Percentiles rank a stretch among this genome's conserved stretches.
phyloP scores from a whole-genome alignment of 805 yeast genomes.

The Ogataea pilisensis region DNA sequence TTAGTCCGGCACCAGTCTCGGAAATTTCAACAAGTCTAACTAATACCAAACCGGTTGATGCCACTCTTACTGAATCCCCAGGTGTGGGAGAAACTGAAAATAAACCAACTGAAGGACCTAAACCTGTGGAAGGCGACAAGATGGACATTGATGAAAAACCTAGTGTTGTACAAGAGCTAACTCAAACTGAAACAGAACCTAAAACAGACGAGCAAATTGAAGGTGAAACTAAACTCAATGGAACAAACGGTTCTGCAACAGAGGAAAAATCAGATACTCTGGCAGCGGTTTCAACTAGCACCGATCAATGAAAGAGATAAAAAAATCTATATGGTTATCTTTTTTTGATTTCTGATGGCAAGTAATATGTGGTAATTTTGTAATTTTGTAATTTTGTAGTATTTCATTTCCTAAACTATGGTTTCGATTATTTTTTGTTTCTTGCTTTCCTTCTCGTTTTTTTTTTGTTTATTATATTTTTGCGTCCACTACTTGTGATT shows the following conservation, averaged over 20 bases:
- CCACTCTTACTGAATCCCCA: too few species aligned
- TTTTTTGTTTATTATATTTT: too few species aligned
- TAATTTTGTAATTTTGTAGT: too few species aligned
- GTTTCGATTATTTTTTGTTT: too few species aligned
- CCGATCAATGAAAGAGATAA: not conserved
- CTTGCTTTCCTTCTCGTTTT: too few species aligned
- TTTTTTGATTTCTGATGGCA: too few species aligned
- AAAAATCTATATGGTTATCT: too few species aligned
- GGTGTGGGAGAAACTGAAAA: not conserved
- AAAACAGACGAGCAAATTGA: too few species aligned
- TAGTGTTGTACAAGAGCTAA: not conserved
- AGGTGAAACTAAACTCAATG: not conserved
- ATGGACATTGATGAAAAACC: constrained; percentile 1
- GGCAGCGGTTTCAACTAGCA: not conserved
- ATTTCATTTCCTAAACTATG: too few species aligned
- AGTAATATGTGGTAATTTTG: too few species aligned
- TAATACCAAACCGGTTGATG: not conserved
- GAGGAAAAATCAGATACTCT: not conserved
- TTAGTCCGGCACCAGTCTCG: not conserved
- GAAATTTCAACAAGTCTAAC: not conserved
- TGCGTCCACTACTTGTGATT: too few species aligned
- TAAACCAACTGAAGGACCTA: not conserved
- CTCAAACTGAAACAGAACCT: not conserved
- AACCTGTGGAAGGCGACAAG: not conserved
- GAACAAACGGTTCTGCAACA: not conserved